These are phyloP conservation scores for Melanogaster broomeanus DNA, from an alignment of 768 basidiomycete genomes.

Conservation along the genomic window DNA sequence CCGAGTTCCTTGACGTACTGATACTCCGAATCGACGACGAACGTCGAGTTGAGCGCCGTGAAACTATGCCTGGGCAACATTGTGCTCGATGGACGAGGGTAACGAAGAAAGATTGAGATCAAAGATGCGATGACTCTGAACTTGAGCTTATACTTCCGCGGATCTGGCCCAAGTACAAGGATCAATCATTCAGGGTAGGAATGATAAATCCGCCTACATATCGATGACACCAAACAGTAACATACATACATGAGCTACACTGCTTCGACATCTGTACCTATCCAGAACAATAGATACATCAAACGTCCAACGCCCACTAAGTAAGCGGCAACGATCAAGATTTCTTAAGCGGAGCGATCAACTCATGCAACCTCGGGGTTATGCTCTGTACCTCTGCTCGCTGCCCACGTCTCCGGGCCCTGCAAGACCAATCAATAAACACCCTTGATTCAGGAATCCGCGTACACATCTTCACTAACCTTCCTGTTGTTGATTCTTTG, in stretches of 20 bases:
- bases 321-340: neutral
- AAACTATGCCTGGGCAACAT: constrained; percentile 77
- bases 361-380: no score
- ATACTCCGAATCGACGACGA: constrained; percentile 87
- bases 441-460: no score
- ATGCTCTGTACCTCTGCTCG: constrained; percentile 12
- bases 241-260: constrained; percentile 20
- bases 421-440: neutral
- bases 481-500: constrained; percentile 44
- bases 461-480: constrained; percentile 24
- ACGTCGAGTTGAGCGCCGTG: constrained; percentile 81
- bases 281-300: neutral
- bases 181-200: neutral
- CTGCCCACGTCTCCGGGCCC: constrained; percentile 34
- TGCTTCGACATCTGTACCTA: neutral
- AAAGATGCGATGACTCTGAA: neutral
- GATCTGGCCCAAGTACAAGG: neutral
- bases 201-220: no score
- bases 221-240: constrained; percentile 33
- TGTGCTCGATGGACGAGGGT: constrained; percentile 10
- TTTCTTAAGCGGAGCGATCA: no score
- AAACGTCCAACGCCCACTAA: neutral
- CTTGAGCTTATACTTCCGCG: neutral
- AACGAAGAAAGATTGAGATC: constrained; percentile 5
- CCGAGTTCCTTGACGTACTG: constrained; percentile 97